phyloP scores from a whole-genome alignment of 1,284 basidiomycete genomes.

The Cryptococcus maquisensis region DNA sequence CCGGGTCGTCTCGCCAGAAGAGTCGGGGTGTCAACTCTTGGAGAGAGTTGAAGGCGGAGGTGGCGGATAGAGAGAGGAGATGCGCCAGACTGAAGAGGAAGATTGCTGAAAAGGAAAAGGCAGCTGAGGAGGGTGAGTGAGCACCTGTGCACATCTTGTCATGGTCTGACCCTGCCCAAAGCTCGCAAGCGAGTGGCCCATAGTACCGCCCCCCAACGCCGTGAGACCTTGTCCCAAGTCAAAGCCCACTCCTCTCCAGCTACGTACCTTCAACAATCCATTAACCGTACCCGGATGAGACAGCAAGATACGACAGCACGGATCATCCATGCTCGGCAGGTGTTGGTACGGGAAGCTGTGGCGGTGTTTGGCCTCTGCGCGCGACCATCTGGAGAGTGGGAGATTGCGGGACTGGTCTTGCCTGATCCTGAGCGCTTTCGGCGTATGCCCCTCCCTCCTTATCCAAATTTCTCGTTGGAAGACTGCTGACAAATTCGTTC shows the following conservation, averaged over 20 bases:
- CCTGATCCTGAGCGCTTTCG: conserved; percentile 31
- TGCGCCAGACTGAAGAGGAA: conserved; percentile 14
- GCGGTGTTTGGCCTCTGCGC: conserved; percentile 34
- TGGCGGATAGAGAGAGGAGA: conserved; percentile 23
- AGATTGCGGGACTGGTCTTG: conserved; percentile 34
- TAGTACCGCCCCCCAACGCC: not conserved
- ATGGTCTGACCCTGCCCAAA: not conserved
- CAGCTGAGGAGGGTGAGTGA: conserved; percentile 14
- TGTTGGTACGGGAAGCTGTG: conserved; percentile 37
- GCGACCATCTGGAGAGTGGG: conserved; percentile 21
- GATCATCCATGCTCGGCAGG: conserved; percentile 33
- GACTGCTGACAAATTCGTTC: not conserved
- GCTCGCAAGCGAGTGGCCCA: not conserved
- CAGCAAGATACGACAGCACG: conserved; percentile 25
- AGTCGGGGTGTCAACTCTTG: conserved; percentile 15
- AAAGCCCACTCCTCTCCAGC: not conserved
- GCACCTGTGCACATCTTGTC: not conserved
- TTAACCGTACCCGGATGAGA: conserved; percentile 5
- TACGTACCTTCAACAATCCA: not conserved
- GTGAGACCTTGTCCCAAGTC: not conserved
- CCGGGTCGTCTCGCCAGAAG: no score
- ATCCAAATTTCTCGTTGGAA: not conserved
- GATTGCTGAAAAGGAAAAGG: conserved; percentile 6
- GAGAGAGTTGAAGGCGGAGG: conserved; percentile 32
- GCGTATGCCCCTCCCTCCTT: conserved; percentile 30